Evolutionary conservation across 768 basidiomycete species (phyloP).

Genomic region (Myochromella boudieri): DNA sequence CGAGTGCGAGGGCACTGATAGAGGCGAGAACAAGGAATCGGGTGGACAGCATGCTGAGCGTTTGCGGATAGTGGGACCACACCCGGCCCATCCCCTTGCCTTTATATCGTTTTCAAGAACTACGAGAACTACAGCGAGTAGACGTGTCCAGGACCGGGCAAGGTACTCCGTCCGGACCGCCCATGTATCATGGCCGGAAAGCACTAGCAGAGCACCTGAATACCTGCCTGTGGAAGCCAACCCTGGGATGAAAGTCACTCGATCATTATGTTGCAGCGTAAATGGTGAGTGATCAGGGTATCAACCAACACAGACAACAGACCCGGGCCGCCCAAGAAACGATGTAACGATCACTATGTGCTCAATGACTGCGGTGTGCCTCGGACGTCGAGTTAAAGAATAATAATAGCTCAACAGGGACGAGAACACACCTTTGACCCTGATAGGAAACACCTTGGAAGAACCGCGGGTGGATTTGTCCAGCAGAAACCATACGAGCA

Average conservation of each 20-base stretch:
- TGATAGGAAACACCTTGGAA: constrained; percentile 4
- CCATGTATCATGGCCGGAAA: too few relatives aligned
- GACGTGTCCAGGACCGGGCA: not conserved
- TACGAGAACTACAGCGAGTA: not conserved
- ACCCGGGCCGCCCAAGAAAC: too few relatives aligned
- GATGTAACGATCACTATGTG: too few relatives aligned
- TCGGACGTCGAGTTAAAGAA: too few relatives aligned
- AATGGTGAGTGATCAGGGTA: too few relatives aligned
- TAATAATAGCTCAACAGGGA: not conserved
- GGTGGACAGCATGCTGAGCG: not conserved
- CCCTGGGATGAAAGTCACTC: too few relatives aligned
- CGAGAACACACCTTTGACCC: not conserved
- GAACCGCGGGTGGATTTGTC: constrained; percentile 4
- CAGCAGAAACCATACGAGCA: not conserved
- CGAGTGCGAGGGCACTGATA: not conserved
- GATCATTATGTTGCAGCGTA: too few relatives aligned
- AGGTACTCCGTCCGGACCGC: constrained; percentile 2
- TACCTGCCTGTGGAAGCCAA: too few relatives aligned
- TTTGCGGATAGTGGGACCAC: not conserved
- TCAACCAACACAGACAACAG: too few relatives aligned
- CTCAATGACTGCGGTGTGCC: too few relatives aligned
- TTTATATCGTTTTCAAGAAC: not conserved
- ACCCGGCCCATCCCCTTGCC: not conserved
- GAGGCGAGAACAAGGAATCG: not conserved
- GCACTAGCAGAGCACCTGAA: not conserved